Percentiles rank a stretch among this genome's conserved stretches.
These are phyloP conservation scores for Yarrowia bubula DNA, from an alignment of 805 yeast species.

Conservation along the genomic window DNA sequence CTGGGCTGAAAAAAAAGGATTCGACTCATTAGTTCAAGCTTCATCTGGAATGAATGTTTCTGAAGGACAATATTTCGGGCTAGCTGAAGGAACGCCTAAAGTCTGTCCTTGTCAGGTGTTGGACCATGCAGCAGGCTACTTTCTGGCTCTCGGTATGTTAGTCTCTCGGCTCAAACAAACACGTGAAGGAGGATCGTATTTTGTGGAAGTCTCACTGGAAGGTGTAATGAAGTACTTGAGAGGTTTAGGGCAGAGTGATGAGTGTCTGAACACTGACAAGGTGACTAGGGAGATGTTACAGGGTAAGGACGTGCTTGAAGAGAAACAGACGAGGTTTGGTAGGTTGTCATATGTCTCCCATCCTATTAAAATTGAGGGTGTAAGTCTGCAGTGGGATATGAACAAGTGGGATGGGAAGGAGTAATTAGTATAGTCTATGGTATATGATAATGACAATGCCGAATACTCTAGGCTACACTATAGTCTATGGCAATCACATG, in stretches of 20 bases:
- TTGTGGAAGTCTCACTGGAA: not conserved
- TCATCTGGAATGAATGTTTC: constrained; percentile 9
- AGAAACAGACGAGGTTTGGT: not conserved
- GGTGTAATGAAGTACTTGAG: not conserved
- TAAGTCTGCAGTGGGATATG: not conserved
- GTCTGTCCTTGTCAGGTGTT: constrained; percentile 10
- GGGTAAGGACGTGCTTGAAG: not conserved
- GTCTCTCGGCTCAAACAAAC: not conserved
- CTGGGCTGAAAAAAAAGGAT: not conserved
- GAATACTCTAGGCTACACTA: too few relatives aligned
- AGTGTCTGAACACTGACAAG: not conserved
- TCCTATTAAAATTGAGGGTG: not conserved
- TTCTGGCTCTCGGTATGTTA: not conserved
- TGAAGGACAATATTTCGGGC: not conserved
- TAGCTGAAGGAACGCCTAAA: not conserved
- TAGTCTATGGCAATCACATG: too few relatives aligned
- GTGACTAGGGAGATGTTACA: not conserved
- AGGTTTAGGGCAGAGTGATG: not conserved
- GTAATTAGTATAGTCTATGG: too few relatives aligned
- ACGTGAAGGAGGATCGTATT: not conserved
- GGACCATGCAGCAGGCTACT: constrained; percentile 14
- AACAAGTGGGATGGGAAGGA: not conserved
- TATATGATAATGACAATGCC: too few relatives aligned
- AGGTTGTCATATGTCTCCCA: not conserved
- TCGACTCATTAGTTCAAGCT: constrained; percentile 2